Evolutionary conservation across 768 basidiomycete species (phyloP).

Genomic region (Coprinopsis sp.): DNA sequence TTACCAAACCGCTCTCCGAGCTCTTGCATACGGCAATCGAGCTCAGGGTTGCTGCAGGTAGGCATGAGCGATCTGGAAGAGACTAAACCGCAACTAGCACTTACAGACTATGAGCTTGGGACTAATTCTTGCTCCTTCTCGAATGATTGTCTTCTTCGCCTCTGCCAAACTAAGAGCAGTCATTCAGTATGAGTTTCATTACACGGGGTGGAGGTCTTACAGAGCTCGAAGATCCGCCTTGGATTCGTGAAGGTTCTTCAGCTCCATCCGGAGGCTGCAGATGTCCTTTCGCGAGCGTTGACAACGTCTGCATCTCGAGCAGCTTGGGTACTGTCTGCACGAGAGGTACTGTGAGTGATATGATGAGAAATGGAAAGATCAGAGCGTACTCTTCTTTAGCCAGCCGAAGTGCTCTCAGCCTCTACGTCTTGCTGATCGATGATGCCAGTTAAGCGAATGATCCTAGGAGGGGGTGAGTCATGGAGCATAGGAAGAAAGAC

Average conservation of each 20-base stretch:
- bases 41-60: slow-evolving; percentile 7
- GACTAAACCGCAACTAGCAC: background rate
- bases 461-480: slow-evolving; percentile 7
- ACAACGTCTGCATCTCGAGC: slow-evolving; percentile 20
- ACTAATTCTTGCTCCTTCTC: slow-evolving; percentile 18
- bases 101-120: slow-evolving; percentile 12
- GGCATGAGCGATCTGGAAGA: no score
- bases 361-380: background rate
- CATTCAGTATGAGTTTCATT: background rate
- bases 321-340: slow-evolving; percentile 19
- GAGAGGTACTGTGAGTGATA: background rate
- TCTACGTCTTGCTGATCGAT: slow-evolving; percentile 12
- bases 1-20: slow-evolving; percentile 8
- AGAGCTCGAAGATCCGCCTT: slow-evolving; percentile 23
- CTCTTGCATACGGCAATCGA: slow-evolving; percentile 9
- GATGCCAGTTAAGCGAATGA: slow-evolving; percentile 9
- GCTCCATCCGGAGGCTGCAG: slow-evolving; percentile 15
- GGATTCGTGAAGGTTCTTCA: slow-evolving; percentile 20
- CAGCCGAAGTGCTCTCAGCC: slow-evolving; percentile 10
- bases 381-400: slow-evolving; percentile 19
- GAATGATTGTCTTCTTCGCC: slow-evolving; percentile 17
- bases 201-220: slow-evolving; percentile 12
- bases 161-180: slow-evolving; percentile 18
- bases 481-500: background rate
- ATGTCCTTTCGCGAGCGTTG: slow-evolving; percentile 23